Base-by-base conservation (phyloP, 2,329 filamentous ascomycete species). In the Sporothrix brasiliensis region DNA sequence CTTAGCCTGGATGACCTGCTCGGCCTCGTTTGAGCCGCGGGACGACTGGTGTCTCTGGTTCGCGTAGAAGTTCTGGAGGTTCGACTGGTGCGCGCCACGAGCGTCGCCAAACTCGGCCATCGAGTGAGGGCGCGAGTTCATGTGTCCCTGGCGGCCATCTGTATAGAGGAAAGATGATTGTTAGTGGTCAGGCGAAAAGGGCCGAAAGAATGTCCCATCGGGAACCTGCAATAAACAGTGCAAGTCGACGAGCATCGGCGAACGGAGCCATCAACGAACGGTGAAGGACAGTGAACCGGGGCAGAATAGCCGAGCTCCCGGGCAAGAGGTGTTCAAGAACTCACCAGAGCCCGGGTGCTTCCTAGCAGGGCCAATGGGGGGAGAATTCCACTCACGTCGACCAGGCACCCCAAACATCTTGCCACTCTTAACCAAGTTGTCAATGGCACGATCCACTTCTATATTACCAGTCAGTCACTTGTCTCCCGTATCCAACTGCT, bases 1-100 rank as follows among this genome's bases (percentile, higher is more conserved):
- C 88, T 98, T 98, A 78, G 93, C 94, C 89, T 98, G 95, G 87
- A 97, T 92, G 89, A 97, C 93, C 84, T 97, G 94, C 84, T 98
- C 95, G 81, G 93, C 92, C 85, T 98, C 95, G 85, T 87, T 90
- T 78, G 88, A 88, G 87, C 94, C 83, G 87, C 93, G 83, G 85
- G 93, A 85, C 85, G 88, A 88, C 83, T 94, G 93, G 82, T 96
- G 95, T 79, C 94, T 92, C 84, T 98, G 95, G 77, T 89, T 89
- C 79, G 93, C 92, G 82, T 97, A 98, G 81, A 94, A 98, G 80
- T 91, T 94, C 81, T 97, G 94, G 72, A 95, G 86, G 80, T 95
- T 94, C 74, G 91, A 89, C 79, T 91, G 90, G 74, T 91, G 88
- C 73, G 92, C 78, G 70, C 82, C 89, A 75, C 89, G 88, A 78